Evolutionary conservation across 1,139 yeast genomes (phyloP).

Genomic region (Debaryomyces fabryi): DNA sequence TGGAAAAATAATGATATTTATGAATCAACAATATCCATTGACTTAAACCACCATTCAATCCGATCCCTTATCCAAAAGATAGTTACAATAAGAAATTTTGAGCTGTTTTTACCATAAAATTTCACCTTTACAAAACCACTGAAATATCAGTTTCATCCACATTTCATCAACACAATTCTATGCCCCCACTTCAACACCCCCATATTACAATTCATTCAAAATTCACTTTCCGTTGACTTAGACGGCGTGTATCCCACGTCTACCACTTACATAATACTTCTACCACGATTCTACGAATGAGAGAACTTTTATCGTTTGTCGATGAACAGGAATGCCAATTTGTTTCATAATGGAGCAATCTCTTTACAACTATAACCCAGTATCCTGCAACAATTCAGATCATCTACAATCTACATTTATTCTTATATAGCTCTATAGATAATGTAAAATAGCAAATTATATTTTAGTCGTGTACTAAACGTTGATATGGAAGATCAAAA

Average conservation of each 20-base stretch:
- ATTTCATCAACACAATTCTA: background rate
- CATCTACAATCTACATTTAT: background rate
- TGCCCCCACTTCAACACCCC: background rate
- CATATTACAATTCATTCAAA: background rate
- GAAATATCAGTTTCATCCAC: background rate
- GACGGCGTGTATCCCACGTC: background rate
- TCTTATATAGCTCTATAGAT: conserved; percentile 4
- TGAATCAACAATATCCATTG: background rate
- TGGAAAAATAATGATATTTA: conserved; percentile 8
- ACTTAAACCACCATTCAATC: background rate
- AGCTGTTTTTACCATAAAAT: background rate
- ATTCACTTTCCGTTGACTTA: background rate
- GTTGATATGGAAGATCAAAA: conserved; percentile 2
- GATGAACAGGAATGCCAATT: background rate
- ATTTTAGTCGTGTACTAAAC: conserved; percentile 7
- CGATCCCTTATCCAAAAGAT: background rate
- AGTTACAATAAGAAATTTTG: background rate
- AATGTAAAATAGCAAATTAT: background rate
- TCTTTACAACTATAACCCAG: background rate
- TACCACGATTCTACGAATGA: background rate
- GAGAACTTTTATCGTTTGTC: background rate
- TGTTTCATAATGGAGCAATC: background rate
- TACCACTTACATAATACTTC: background rate
- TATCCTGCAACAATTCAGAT: background rate
- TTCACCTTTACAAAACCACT: background rate